Conservation (phyloP, 2,329 filamentous ascomycete genomes). For the Sporothrix brunneoviolacea region DNA sequence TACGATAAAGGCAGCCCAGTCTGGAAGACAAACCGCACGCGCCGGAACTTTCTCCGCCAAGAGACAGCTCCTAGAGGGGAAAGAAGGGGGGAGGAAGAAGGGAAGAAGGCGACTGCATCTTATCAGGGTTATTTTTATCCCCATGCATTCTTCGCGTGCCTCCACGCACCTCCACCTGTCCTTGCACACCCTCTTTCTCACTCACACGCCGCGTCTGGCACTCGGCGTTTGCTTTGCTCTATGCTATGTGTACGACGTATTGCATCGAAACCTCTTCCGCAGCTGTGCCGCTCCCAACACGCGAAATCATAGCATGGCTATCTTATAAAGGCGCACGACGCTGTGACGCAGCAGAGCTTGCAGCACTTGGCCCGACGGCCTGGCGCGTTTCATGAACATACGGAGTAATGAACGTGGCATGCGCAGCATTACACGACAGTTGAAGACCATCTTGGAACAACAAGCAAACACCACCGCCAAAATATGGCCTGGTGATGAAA, state of each 20-base stretch:
- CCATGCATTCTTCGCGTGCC: constrained; percentile 1
- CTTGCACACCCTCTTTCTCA: background rate
- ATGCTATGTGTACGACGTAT: constrained; percentile 9
- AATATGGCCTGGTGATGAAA: no score
- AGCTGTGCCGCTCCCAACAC: background rate
- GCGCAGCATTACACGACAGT: no score
- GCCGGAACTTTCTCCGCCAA: background rate
- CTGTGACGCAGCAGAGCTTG: background rate
- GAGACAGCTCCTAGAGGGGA: background rate
- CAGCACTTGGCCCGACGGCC: background rate
- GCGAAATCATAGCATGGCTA: constrained; percentile 5
- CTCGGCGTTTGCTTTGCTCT: constrained; percentile 5
- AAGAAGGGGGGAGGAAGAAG: background rate
- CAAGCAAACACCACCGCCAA: no score
- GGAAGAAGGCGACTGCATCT: constrained; percentile 1
- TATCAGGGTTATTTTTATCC: constrained; percentile 10
- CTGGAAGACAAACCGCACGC: background rate
- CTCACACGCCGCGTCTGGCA: no score
- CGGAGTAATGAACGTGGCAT: background rate
- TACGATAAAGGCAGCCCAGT: background rate
- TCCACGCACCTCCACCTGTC: background rate
- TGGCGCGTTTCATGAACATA: constrained; percentile 5
- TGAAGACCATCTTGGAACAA: background rate
- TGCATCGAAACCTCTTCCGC: background rate
- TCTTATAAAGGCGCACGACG: background rate